phyloP scores from a whole-genome alignment of 2,329 filamentous ascomycete genomes.

The Phaeosphaeria sp. region DNA sequence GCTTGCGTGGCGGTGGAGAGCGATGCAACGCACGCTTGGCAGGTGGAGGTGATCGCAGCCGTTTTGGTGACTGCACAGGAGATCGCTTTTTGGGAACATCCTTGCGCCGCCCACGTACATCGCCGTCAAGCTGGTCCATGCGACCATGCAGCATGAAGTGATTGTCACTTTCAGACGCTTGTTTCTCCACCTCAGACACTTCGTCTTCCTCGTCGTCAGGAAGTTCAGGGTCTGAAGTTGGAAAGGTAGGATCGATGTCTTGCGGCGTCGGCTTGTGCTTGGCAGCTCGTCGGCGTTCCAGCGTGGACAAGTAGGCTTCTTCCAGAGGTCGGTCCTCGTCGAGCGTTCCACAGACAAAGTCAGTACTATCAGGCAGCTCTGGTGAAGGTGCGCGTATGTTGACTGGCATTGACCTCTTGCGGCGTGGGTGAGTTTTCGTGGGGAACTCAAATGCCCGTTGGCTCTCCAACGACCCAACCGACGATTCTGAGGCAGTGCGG shows the following conservation, averaged over 20 bases:
- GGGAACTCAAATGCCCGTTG: conserved; percentile 36
- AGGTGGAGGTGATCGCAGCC: conserved; percentile 62
- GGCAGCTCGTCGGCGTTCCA: conserved; percentile 79
- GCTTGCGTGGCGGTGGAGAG: conserved; percentile 57
- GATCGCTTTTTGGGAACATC: conserved; percentile 45
- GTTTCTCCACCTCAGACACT: conserved; percentile 33
- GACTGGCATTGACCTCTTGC: conserved; percentile 56
- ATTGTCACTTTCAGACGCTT: conserved; percentile 66
- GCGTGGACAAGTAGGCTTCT: conserved; percentile 85
- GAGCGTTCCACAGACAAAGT: conserved; percentile 97
- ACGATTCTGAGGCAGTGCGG: conserved; percentile 60
- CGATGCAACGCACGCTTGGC: conserved; percentile 41
- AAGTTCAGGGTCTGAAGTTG: conserved; percentile 87
- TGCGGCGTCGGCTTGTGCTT: conserved; percentile 88
- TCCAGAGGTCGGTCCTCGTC: conserved; percentile 96
- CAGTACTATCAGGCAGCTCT: conserved; percentile 93
- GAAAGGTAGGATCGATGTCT: conserved; percentile 91
- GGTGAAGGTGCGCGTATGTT: conserved; percentile 72
- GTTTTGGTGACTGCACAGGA: conserved; percentile 66
- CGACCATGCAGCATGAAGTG: conserved; percentile 74
- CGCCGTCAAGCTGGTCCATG: conserved; percentile 70
- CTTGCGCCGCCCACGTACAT: conserved; percentile 44
- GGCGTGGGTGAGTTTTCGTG: conserved; percentile 40
- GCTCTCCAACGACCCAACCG: conserved; percentile 59
- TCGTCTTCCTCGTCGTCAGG: conserved; percentile 75